Base-by-base conservation (phyloP, 2,329 filamentous ascomycete species). In the Pleoardoris graminearum region DNA sequence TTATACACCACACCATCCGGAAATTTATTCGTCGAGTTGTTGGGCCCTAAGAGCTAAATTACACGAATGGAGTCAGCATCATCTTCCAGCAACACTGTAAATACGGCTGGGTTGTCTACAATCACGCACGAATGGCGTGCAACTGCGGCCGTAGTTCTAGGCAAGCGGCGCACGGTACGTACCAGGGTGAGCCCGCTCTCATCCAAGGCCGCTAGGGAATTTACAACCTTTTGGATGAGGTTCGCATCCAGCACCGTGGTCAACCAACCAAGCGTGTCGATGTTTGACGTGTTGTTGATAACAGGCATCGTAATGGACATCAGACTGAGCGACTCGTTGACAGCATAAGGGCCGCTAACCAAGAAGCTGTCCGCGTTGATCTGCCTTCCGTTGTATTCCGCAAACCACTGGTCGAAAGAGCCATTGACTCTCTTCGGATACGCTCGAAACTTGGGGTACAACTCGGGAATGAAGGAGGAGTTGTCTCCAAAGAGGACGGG, bases 401-500 rank as follows among this genome's bases (percentile, higher is more conserved):
- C 80, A 44, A 67, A 71, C 12, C 71, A 74, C 38, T 48, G 61
- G 57, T 75, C 72, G 48, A 67, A 70, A 8, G 72, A 74, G 35
- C 43, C 60, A 58, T 75, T 73, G 53, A 69, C 54, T 1, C 59
- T 54, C 11, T 71, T 69, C 1, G 70, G 56, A 11, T 68, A 62
- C 65, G 90, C 90, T 0, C 86, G 89, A 52, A 96, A 81, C 61
- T 91, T 91, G 0, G 91, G 91, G 66, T 91, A 96, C 2, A 96
- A 80, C 2, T 74, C 71, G 0, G 85, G 78, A 10, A 91, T 89
- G 59, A 87, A 95, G 33, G 79, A 73, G 3, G 76, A 76, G 0
- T 51, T 23, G 57, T 90, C 82, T 43, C 87, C 85, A 14, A 96
- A 78, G 38, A 78, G 77, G 21, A 87, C 79, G 0, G 73, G 65